Evolutionary conservation across 2,329 filamentous ascomycete genomes (phyloP).

Genomic region (Coniochaeta sp.): DNA sequence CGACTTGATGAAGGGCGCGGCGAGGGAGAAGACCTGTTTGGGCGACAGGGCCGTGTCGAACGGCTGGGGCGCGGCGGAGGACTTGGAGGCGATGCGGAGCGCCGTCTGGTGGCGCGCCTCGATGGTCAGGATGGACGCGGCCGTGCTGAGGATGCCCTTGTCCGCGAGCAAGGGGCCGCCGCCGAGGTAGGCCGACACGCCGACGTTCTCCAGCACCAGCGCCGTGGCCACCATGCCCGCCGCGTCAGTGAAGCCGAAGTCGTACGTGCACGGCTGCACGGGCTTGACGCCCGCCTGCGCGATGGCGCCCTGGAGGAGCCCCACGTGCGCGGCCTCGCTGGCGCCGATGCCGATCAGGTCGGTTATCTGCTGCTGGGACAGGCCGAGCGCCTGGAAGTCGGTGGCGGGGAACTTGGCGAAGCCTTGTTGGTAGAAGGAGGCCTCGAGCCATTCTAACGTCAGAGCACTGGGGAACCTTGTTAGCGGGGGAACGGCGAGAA

Average conservation of each 20-base stretch:
- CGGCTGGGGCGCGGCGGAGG: constrained; percentile 56
- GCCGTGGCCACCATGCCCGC: constrained; percentile 62
- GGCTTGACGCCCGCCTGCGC: constrained; percentile 56
- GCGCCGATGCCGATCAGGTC: constrained; percentile 55
- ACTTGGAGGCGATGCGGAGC: constrained; percentile 53
- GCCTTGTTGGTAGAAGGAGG: constrained; percentile 64
- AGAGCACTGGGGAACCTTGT: constrained; percentile 44
- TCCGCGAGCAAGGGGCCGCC: constrained; percentile 59
- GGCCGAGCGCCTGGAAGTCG: constrained; percentile 58
- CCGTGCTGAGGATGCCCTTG: constrained; percentile 54
- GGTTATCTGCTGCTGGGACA: constrained; percentile 44
- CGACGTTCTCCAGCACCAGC: constrained; percentile 63
- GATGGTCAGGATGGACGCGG: constrained; percentile 64
- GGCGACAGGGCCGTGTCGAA: constrained; percentile 65
- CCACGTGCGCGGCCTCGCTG: constrained; percentile 58
- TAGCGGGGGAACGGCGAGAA: not conserved
- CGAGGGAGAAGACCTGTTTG: constrained; percentile 65
- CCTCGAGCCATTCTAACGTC: constrained; percentile 69
- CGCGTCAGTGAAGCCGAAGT: constrained; percentile 62
- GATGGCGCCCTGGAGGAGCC: constrained; percentile 51
- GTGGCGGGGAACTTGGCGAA: constrained; percentile 58
- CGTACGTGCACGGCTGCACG: constrained; percentile 63
- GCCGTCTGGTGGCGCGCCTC: constrained; percentile 70
- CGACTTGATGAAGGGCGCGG: constrained; percentile 62
- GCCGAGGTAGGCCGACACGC: constrained; percentile 67